These are phyloP conservation scores for Pestalotiopsis sp. DNA, from an alignment of 2,329 filamentous ascomycete genomes.

Conservation along the genomic window DNA sequence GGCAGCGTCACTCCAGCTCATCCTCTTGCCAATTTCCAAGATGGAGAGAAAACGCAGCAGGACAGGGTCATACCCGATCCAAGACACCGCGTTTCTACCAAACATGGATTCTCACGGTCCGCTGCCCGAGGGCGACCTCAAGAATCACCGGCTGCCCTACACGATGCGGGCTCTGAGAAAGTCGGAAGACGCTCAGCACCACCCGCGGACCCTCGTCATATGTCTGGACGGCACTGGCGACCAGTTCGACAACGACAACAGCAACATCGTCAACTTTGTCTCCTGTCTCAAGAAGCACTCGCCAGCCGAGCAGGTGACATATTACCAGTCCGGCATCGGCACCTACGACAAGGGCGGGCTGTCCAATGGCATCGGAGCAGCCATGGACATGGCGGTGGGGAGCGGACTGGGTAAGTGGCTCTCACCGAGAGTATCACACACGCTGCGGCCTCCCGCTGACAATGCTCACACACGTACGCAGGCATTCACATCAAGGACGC, in stretches of 20 bases:
- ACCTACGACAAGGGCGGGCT: slow-evolving; percentile 43
- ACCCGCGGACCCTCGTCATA: slow-evolving; percentile 34
- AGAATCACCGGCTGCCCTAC: slow-evolving; percentile 3
- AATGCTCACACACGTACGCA: slow-evolving; percentile 9
- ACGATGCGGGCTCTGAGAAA: slow-evolving; percentile 9
- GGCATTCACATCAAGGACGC: slow-evolving; percentile 43
- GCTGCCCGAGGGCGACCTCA: not conserved
- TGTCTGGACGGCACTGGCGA: slow-evolving; percentile 48
- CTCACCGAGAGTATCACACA: not conserved
- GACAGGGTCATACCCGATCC: slow-evolving; percentile 5
- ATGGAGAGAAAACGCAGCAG: not conserved
- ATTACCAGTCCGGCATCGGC: slow-evolving; percentile 48
- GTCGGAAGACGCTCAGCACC: not conserved
- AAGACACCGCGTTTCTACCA: slow-evolving; percentile 5
- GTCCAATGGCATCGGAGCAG: slow-evolving; percentile 38
- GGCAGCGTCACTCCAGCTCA: not conserved
- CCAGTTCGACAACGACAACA: slow-evolving; percentile 45
- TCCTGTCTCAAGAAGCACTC: slow-evolving; percentile 44
- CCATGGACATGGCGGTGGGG: slow-evolving; percentile 45
- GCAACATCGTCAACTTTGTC: slow-evolving; percentile 46
- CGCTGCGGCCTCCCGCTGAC: not conserved
- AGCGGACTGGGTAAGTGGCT: slow-evolving; percentile 31
- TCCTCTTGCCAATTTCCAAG: not conserved
- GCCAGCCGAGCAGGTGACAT: slow-evolving; percentile 36
- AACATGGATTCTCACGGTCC: not conserved